These are phyloP conservation scores for Cytospora chrysosperma DNA, from an alignment of 2,329 filamentous ascomycete genomes.

Conservation along the genomic window DNA sequence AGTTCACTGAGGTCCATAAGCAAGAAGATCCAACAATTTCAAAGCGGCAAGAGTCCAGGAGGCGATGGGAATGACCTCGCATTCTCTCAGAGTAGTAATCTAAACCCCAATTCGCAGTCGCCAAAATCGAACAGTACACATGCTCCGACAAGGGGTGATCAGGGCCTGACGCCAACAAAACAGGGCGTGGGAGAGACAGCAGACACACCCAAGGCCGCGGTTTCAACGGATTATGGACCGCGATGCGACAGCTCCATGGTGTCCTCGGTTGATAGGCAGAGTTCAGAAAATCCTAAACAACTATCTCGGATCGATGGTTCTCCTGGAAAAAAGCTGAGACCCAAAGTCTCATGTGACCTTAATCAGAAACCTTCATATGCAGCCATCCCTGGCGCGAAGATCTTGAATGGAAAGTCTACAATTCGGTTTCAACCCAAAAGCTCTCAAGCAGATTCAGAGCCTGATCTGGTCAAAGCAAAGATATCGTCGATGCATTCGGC, in stretches of 20 bases:
- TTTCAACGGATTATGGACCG: neutral
- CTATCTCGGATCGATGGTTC: neutral
- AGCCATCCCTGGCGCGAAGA: slow-evolving; percentile 11
- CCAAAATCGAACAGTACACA: neutral
- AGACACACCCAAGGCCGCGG: neutral
- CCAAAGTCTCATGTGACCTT: slow-evolving; percentile 1
- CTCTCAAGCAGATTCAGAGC: neutral
- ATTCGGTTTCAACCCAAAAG: slow-evolving; percentile 16
- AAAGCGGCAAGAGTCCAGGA: neutral
- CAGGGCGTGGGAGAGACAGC: neutral
- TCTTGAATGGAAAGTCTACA: slow-evolving; percentile 22
- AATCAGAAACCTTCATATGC: slow-evolving; percentile 11
- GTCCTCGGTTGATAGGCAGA: neutral
- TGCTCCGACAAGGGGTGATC: neutral
- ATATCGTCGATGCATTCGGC: slow-evolving; percentile 9
- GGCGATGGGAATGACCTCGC: neutral
- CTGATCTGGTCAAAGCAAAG: neutral
- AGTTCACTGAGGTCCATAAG: slow-evolving; percentile 18
- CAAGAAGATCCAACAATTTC: neutral
- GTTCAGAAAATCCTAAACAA: neutral
- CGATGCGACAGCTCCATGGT: neutral
- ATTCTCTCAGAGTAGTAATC: neutral
- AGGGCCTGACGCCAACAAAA: neutral
- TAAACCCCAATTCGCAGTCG: neutral
- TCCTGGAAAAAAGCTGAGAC: slow-evolving; percentile 5